phyloP scores from a whole-genome alignment of 257 asterid species.

The Petrea volubilis region DNA sequence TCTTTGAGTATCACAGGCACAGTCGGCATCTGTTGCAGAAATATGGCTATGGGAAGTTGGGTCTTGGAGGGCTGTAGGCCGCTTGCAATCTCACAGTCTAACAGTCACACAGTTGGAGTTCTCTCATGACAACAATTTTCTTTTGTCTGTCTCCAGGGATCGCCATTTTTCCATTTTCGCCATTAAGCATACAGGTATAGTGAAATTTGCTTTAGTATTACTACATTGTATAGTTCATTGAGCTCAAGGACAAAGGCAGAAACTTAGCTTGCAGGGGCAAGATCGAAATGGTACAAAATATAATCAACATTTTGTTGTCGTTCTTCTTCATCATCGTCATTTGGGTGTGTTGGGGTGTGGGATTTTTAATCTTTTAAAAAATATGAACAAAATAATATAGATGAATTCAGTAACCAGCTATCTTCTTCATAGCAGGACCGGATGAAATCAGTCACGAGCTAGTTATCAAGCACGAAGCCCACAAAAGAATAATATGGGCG shows the following conservation, averaged over 20 bases:
- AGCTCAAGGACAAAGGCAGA: too few relatives aligned
- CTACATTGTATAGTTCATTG: too few relatives aligned
- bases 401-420: not conserved
- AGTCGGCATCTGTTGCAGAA: constrained; percentile 85
- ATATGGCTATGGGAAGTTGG: constrained; percentile 97
- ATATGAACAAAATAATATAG: too few relatives aligned
- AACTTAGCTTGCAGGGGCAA: too few relatives aligned
- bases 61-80: constrained; percentile 86
- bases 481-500: constrained; percentile 92
- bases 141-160: constrained; percentile 90
- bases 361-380: too few relatives aligned
- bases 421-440: constrained; percentile 41
- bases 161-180: constrained; percentile 83
- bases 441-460: constrained; percentile 59
- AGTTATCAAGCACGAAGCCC: constrained; percentile 76
- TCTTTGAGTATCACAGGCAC: constrained; percentile 62
- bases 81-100: constrained; percentile 82
- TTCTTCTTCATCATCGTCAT: too few relatives aligned
- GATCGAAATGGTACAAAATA: too few relatives aligned
- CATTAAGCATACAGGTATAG: constrained; percentile 60
- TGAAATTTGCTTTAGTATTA: not conserved
- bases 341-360: too few relatives aligned
- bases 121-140: constrained; percentile 71
- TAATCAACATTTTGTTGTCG: too few relatives aligned
- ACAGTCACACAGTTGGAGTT: constrained; percentile 95